Conservation (phyloP, 129 eudicot genomes). For the Cynara cardunculus region DNA sequence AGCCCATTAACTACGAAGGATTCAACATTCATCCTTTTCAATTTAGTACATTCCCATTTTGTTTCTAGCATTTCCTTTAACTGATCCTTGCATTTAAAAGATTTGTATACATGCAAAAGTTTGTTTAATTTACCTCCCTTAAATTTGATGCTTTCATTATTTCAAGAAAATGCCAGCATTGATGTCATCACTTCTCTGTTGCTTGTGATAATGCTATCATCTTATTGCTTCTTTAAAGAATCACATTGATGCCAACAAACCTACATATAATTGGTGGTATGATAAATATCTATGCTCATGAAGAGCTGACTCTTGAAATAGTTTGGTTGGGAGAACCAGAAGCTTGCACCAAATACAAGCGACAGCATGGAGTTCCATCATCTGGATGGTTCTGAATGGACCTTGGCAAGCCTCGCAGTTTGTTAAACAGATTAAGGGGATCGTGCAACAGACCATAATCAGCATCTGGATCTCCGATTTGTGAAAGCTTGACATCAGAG, state of each 20-base stretch:
- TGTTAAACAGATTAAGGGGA: conserved; percentile 78
- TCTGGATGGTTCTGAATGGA: conserved; percentile 74
- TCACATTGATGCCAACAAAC: conserved; percentile 37
- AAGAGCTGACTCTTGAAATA: conserved; percentile 27
- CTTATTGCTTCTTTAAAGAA: conserved; percentile 28
- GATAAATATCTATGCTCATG: conserved; percentile 17
- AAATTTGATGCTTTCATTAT: neutral
- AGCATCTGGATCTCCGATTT: conserved; percentile 98
- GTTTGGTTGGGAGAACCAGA: conserved; percentile 64
- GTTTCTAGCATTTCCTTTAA: neutral
- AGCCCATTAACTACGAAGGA: neutral
- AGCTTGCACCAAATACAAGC: conserved; percentile 92
- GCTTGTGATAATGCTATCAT: neutral
- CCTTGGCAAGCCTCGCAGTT: conserved; percentile 76
- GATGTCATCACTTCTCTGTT: neutral
- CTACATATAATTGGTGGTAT: conserved; percentile 28
- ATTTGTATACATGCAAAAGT: conserved; percentile 1
- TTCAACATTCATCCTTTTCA: neutral
- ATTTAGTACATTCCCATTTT: neutral
- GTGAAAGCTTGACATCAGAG: conserved; percentile 83
- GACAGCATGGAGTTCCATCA: conserved; percentile 91
- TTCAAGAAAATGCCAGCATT: neutral
- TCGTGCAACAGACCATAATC: conserved; percentile 78
- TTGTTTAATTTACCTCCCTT: neutral
- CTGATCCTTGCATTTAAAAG: neutral